A percentile compares a stretch with the other conserved stretches of the same genome.
Evolutionary conservation across 768 basidiomycete species (phyloP).

Genomic region (Steccherinum ochraceum): DNA sequence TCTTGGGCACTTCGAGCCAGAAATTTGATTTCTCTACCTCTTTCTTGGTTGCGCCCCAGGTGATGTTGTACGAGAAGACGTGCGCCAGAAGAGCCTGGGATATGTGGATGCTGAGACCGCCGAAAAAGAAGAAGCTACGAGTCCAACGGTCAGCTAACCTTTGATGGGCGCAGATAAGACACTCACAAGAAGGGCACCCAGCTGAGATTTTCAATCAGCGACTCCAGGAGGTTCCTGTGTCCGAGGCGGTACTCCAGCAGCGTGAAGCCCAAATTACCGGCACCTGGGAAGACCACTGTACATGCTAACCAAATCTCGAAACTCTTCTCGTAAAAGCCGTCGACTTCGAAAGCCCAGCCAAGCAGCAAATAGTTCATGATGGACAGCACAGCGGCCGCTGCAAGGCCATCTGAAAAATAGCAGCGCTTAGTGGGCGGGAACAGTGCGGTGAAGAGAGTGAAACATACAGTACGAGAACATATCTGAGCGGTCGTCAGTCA

Average conservation of each 20-base stretch:
- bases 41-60: slow-evolving; percentile 62
- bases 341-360: slow-evolving; percentile 48
- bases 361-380: slow-evolving; percentile 66
- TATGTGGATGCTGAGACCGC: slow-evolving; percentile 51
- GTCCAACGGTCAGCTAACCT: too few relatives aligned
- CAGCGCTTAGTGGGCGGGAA: not conserved
- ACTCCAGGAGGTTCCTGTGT: slow-evolving; percentile 40
- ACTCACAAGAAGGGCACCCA: slow-evolving; percentile 76
- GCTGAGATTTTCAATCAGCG: slow-evolving; percentile 51
- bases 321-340: slow-evolving; percentile 66
- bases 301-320: slow-evolving; percentile 75
- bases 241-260: slow-evolving; percentile 66
- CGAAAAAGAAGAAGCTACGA: slow-evolving; percentile 45
- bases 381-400: slow-evolving; percentile 55
- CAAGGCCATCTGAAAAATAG: slow-evolving; percentile 43
- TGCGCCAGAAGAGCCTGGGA: slow-evolving; percentile 48
- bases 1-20: slow-evolving; percentile 84
- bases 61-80: slow-evolving; percentile 51
- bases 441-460: not conserved
- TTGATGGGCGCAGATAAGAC: slow-evolving; percentile 3
- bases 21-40: slow-evolving; percentile 87
- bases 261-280: slow-evolving; percentile 64
- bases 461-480: slow-evolving; percentile 40
- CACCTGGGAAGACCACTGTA: slow-evolving; percentile 61
- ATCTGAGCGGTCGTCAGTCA: slow-evolving; percentile 23